phyloP scores from a whole-genome alignment of 306 rosid genomes.

The Ormosia semicastrata region DNA sequence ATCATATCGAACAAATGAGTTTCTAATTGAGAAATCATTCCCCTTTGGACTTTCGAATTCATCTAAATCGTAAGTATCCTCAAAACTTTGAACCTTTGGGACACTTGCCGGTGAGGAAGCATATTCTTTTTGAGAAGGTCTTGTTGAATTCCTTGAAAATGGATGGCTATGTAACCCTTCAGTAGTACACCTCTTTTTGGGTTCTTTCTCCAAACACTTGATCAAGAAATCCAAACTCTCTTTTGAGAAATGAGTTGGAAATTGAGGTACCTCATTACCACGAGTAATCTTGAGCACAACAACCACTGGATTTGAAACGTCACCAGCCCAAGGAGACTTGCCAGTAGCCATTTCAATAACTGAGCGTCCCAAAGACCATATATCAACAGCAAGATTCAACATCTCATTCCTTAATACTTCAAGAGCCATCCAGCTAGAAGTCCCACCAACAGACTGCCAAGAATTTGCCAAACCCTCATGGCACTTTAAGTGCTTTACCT shows the following conservation, averaged over 20 bases:
- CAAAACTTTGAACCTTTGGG: conserved; percentile 29
- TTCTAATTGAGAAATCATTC: conserved; percentile 6
- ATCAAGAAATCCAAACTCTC: conserved; percentile 57
- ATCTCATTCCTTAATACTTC: conserved; percentile 55
- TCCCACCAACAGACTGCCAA: conserved; percentile 37
- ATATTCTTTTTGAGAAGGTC: neutral
- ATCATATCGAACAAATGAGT: conserved; percentile 22
- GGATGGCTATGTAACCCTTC: conserved; percentile 55
- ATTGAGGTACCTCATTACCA: conserved; percentile 39
- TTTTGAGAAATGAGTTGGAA: conserved; percentile 48
- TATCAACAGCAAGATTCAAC: conserved; percentile 37
- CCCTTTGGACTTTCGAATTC: conserved; percentile 17
- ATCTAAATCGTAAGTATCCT: conserved; percentile 23
- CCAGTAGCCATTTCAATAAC: conserved; percentile 76
- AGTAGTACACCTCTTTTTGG: conserved; percentile 41
- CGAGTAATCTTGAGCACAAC: conserved; percentile 45
- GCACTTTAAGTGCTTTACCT: conserved; percentile 10
- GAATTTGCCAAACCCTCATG: neutral
- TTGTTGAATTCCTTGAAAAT: conserved; percentile 32
- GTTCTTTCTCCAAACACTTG: conserved; percentile 56
- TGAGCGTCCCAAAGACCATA: conserved; percentile 70
- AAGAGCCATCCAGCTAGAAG: conserved; percentile 80
- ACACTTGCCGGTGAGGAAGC: conserved; percentile 51
- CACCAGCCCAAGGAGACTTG: conserved; percentile 47
- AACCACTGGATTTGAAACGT: conserved; percentile 41